Conservation (phyloP, 257 asterid species). For the Solanum microdontum region DNA sequence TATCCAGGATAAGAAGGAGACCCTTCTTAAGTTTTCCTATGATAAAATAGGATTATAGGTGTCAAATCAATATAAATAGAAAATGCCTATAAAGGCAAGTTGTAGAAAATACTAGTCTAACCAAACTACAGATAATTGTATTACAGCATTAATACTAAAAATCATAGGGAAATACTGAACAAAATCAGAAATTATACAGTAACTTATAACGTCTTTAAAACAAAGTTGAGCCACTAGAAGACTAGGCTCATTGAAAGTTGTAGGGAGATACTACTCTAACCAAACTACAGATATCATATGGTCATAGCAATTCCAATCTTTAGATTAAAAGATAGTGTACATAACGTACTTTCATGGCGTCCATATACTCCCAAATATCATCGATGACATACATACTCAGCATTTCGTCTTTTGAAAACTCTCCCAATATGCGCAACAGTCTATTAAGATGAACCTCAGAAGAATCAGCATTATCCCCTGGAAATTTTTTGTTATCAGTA, state of each 20-base stretch:
- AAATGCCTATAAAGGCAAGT: not conserved
- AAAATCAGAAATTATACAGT: not conserved
- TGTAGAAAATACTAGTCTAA: not conserved
- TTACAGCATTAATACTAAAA: not conserved
- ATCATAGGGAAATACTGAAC: not conserved
- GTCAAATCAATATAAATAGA: not conserved
- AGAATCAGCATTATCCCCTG: conserved; percentile 62
- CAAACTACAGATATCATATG: not conserved
- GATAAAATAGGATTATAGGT: not conserved
- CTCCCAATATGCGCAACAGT: conserved; percentile 83
- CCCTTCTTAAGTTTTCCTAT: not conserved
- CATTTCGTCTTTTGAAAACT: conserved; percentile 81
- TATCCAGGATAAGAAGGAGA: not conserved
- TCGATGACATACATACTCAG: conserved; percentile 88
- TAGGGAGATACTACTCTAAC: not conserved
- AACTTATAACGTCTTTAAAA: not conserved
- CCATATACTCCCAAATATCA: conserved; percentile 99
- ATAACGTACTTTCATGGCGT: conserved; percentile 82
- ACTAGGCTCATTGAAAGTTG: not conserved
- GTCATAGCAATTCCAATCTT: not conserved
- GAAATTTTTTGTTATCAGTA: conserved; percentile 2
- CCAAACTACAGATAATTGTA: not conserved
- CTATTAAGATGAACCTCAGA: conserved; percentile 74
- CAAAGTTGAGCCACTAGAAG: not conserved
- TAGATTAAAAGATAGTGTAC: not conserved